Percentiles rank a stretch among this genome's conserved stretches.
Conservation (phyloP, 2,329 filamentous ascomycete species). For the Aspergillus sojae region DNA sequence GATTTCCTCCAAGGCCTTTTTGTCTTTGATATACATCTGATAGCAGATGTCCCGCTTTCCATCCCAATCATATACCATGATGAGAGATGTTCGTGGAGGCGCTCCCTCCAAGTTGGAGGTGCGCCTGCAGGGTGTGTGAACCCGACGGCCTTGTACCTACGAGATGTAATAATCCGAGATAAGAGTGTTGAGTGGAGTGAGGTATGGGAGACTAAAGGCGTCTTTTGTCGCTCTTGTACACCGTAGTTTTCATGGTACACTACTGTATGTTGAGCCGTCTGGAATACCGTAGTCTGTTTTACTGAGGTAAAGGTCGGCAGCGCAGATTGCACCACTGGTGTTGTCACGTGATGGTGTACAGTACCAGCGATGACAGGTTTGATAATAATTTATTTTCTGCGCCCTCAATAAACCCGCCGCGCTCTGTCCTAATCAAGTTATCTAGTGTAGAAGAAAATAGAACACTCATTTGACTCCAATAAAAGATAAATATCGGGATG, state of each 20-base stretch:
- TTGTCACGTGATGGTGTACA: slow-evolving; percentile 8
- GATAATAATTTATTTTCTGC: neutral
- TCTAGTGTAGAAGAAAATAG: neutral
- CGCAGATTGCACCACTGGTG: slow-evolving; percentile 19
- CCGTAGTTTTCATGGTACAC: slow-evolving; percentile 30
- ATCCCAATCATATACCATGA: slow-evolving; percentile 66
- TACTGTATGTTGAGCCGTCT: slow-evolving; percentile 14
- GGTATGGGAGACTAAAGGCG: slow-evolving; percentile 23
- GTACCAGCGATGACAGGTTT: neutral
- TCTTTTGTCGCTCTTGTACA: slow-evolving; percentile 39
- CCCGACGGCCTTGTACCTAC: slow-evolving; percentile 8
- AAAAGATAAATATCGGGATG: neutral
- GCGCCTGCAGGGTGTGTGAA: slow-evolving; percentile 21
- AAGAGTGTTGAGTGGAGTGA: slow-evolving; percentile 21
- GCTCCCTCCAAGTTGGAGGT: slow-evolving; percentile 31
- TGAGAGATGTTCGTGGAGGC: slow-evolving; percentile 19
- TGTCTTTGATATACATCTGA: slow-evolving; percentile 76
- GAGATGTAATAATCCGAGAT: neutral
- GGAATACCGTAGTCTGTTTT: slow-evolving; percentile 21
- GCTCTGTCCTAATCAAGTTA: neutral
- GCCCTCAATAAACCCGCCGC: neutral
- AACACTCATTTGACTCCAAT: neutral
- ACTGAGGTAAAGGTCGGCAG: slow-evolving; percentile 16
- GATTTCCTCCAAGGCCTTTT: slow-evolving; percentile 72
- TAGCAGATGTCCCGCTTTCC: slow-evolving; percentile 67